Evolutionary conservation across 1,139 yeast species (phyloP), one percentile per base, ranked within the genome.

Genomic region (Schwanniomyces etchellsii): DNA sequence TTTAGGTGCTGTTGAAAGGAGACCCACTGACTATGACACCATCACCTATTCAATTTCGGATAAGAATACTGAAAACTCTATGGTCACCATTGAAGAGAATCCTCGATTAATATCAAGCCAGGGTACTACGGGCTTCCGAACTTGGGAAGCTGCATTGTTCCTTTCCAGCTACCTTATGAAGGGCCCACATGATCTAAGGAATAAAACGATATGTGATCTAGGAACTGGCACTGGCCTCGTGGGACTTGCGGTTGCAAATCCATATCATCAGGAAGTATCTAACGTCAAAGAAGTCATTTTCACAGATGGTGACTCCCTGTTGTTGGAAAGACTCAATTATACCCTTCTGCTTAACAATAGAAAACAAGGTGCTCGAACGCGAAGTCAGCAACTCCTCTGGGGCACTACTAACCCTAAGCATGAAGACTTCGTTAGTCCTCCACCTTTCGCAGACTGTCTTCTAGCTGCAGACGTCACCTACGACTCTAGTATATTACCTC

Each of bases 161-260:
- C 56, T 88, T 12, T 58, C 80, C 5, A 65, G 74, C 29, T 74
- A 55, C 40, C 43, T 83, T 24, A 41, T 56, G 20, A 34, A 4
- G 24, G 30, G 25, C 4, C 20, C 33, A 21, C 27, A 29, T 25
- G 30, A 45, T 21, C 34, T 46, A 26, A 26, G 16, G 4, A 40
- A 43, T 5, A 47, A 52, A 22, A 48, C 48, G 0, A 52, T 83
- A 0, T 50, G 86, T 16, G 97, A 89, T 46, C 55, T 89, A 17
- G 97, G 97, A 0, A 74, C 93, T 14, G 97, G 97, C 0, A 86
- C 97, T 0, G 96, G 96, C 0, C 56, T 89, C n/a, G 81, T 83
- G 2, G 79, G 94, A 10, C 48, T 85, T 13, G 57, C 81, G 1
- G 43, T 79, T 7, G 50, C 56, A n/a, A 57, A 57, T 29, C 40